Base-by-base conservation (phyloP, 192 early-diverging fungal species). In the Fimicolochytrium jonesii region DNA sequence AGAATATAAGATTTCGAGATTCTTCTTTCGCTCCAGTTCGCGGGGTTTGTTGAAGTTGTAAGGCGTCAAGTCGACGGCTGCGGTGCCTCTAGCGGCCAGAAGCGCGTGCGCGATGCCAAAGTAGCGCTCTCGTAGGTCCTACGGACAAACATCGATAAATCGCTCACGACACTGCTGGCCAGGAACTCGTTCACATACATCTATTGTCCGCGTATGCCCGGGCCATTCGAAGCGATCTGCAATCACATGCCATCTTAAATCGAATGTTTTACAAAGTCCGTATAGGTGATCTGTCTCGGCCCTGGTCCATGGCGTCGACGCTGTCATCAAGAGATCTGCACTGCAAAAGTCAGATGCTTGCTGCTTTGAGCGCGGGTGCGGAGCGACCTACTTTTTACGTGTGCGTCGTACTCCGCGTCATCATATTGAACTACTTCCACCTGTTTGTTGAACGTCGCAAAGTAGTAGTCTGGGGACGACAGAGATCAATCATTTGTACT, bases 61-160 rank as follows among this genome's bases (percentile, higher is more conserved):
- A 0, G 31, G 15, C 23, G 72, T 69, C 15, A 71, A 61, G 17
- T 57, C 57, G 3, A 68, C 23, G 63, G 25, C 77, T 68, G 10
- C 64, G 55, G 48, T 42, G 32, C 53, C 55, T 36, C 92, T 79
- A 11, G 72, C 67, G 57, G 80, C 74, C 29, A 84, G 76, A n/a
- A 97, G 67, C 30, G 73, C 83, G 15, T 80, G 77, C 11, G 76
- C 73, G 2, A 95, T 80, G 11, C 65, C 61, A 51, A 90, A 95
- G 68, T 92, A 95, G 13, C 94, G 76, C 58, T 90, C 88, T 70
- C 93, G 92, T 29, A 97, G 56, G 31, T 97, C 94, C 80, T 92
- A 70, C 32, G 76, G 59, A n/a, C n/a, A n/a, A n/a, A n/a, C n/a
- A n/a, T n/a, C n/a, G n/a, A n/a, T n/a, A n/a, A n/a, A n/a, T 34